Base-by-base conservation (phyloP, 345 rosid species). In the Balakata baccata region DNA sequence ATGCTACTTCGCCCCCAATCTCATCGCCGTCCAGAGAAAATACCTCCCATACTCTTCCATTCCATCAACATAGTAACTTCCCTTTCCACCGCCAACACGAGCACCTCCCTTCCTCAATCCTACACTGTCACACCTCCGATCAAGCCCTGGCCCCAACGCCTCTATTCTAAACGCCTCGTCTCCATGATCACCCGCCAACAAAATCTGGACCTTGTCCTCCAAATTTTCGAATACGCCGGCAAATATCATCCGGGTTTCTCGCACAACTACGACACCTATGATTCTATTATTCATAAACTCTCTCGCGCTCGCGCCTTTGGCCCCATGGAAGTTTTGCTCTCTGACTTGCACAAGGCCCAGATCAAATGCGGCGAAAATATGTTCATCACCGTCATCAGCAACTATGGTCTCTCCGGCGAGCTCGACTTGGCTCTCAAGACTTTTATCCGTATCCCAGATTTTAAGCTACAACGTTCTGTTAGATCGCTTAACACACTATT, bases 141-240 rank as follows among this genome's bases (percentile, higher is more conserved):
- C 81, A 88, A 84, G 79, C 93, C 89, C 8, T 94, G 98, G 98
- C 98, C 98, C 6, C 82, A 85, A 71, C 84, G 84, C 73, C 96
- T 93, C 70, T 83, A 74, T 82, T 94, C 96, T 2, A 93, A 87
- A 76, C 96, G 94, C 64, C 84, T 94, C 5, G 83, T 77, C 72
- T 87, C 87, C 66, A 88, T 92, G 92, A 89, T 94, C 83, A 75
- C 69, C 41, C 87, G 87, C 77, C 96, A 92, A 64, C 93, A 92
- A 62, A 89, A 88, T 78, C 90, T 88, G 66, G 96, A 89, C 79
- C 96, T 94, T 5, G 92, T 96, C 58, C 87, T 92, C 84, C 98
- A 90, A 79, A 90, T 90, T 69, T 94, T 92, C 89, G 75, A 85
- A 23, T 85, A 89, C 83, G 96, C 98, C 41, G 89, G 90, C 0